Evolutionary conservation across 495 filamentous ascomycete species (phyloP).

Genomic region (Aspergillus coremiiformis): DNA sequence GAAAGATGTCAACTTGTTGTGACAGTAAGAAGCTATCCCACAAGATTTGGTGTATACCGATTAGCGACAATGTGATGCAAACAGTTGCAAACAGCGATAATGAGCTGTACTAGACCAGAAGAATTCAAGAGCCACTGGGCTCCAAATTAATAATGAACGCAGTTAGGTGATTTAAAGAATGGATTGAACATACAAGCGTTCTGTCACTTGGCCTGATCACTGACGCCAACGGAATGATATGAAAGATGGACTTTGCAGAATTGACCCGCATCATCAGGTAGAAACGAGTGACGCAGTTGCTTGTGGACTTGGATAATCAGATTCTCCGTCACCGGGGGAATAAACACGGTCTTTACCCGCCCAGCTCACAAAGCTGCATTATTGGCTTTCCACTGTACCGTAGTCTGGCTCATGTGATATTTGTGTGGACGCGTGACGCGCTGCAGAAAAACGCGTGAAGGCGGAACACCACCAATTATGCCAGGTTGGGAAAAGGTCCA

Average conservation of each 20-base stretch:
- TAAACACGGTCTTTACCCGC: neutral
- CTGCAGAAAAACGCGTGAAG: neutral
- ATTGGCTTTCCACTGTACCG: neutral
- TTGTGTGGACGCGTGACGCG: constrained; percentile 13
- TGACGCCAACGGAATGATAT: neutral
- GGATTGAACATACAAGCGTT: neutral
- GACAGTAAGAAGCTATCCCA: neutral
- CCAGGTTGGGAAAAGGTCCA: constrained; percentile 20
- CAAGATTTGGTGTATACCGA: constrained; percentile 3
- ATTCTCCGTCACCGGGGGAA: constrained; percentile 3
- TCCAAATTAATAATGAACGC: neutral
- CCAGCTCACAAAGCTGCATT: neutral
- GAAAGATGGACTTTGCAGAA: neutral
- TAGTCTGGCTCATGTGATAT: neutral
- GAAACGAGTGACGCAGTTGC: constrained; percentile 15
- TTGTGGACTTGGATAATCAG: neutral
- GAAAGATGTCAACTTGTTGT: neutral
- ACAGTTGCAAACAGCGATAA: constrained; percentile 30
- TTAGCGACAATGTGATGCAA: constrained; percentile 25
- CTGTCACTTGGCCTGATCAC: neutral
- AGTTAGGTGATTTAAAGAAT: neutral
- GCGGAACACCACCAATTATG: constrained; percentile 16
- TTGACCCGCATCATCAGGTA: neutral
- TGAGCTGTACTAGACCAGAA: neutral
- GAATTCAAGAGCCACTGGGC: neutral